phyloP scores from a whole-genome alignment of 176 grass and related monocot genomes.

The Musa beccarii region DNA sequence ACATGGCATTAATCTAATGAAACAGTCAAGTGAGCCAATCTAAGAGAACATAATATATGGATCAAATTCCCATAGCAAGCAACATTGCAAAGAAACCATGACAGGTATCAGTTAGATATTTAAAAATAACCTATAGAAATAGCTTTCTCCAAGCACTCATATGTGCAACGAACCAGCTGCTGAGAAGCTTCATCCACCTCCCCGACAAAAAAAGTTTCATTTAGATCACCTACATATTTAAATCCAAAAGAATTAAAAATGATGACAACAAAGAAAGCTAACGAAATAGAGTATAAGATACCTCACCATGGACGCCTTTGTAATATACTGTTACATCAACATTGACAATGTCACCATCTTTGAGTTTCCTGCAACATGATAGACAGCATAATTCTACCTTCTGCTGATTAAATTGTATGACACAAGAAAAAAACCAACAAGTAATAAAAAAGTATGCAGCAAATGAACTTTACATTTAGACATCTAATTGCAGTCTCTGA shows the following conservation, averaged over 20 bases:
- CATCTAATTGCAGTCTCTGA: neutral
- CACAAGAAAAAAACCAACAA: neutral
- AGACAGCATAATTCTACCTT: neutral
- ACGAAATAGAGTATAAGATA: conserved; percentile 10
- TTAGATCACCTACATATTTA: conserved; percentile 75
- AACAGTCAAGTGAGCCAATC: neutral
- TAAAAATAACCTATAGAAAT: conserved; percentile 77
- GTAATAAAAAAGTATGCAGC: neutral
- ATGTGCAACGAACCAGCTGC: conserved; percentile 81
- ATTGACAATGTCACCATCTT: conserved; percentile 98
- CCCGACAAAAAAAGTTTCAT: conserved; percentile 98
- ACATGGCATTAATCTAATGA: neutral
- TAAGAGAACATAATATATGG: neutral
- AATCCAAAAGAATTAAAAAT: neutral
- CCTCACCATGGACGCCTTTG: conserved; percentile 87
- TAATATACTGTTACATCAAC: conserved; percentile 87
- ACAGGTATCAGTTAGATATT: conserved; percentile 12
- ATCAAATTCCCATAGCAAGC: neutral
- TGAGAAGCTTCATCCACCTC: conserved; percentile 88
- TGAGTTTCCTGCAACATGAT: conserved; percentile 53
- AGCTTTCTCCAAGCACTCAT: conserved; percentile 97
- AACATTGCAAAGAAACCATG: conserved; percentile 1
- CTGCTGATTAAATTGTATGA: neutral
- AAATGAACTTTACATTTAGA: neutral
- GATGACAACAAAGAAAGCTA: neutral